Evolutionary conservation across 2,329 filamentous ascomycete genomes (phyloP), one percentile per base, ranked within the genome.

Genomic region (Mariannaea sp.): DNA sequence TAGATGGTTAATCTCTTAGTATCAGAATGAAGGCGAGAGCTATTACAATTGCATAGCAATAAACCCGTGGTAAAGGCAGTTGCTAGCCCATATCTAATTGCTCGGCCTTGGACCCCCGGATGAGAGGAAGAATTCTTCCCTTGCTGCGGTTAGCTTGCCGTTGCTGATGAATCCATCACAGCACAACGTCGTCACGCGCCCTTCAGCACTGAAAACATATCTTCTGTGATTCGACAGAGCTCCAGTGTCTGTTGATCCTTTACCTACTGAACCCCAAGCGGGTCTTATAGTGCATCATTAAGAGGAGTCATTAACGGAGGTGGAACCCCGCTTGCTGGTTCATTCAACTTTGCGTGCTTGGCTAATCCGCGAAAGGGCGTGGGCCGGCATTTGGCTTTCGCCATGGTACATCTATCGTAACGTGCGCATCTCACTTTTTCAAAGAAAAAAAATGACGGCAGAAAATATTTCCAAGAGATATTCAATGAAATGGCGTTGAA

Each of bases 181-280:
- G 32, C 13, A 17, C 20, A 42, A 42, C 13, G 30, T 32, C 40
- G 51, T 49, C 40, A 40, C 40, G 40, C 39, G 33, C 24, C 16
- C 39, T 29, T 24, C 19, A 33, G 16, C 20, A n/a, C 12, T 17
- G 22, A 39, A 39, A 12, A 36, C 41, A 29, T 27, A 32, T 35
- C 32, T 7, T 20, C 29, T 10, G 20, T 41, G 39, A 53, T 53
- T 48, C 44, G 50, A 32, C 27, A 19, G 24, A 24, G 45, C 13
- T 45, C 45, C 51, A 33, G 49, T 49, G 51, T 45, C 51, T 45
- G 46, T 44, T 44, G 51, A 45, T 54, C 45, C 39, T 49, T 42
- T 42, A 10, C 29, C 13, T n/a, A 3, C 20, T 29, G 12, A 16
- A 35, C n/a, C 22, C 7, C 16, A 40, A 26, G 32, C 35, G 36